Base-by-base conservation (phyloP, 1,284 basidiomycete species). In the Sporisorium iseilematis-ciliati region DNA sequence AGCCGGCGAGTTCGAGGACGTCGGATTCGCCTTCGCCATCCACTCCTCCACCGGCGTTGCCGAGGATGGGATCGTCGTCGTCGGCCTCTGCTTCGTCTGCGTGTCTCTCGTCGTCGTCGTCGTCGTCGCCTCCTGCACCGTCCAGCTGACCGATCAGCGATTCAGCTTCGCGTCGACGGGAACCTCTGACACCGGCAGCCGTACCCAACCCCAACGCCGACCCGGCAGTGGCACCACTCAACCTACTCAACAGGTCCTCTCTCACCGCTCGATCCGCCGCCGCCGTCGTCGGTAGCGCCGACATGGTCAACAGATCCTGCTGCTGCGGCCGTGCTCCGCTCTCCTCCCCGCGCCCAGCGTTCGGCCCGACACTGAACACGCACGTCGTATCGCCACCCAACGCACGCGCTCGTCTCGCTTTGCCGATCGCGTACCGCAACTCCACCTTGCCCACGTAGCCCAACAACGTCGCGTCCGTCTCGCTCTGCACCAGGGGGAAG, bases 361-460 rank as follows among this genome's bases (percentile, higher is more conserved):
- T 65, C 16, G 62, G 65, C 12, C 65, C 64, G 11, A 71, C 57
- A 20, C 78, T 77, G 65, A 85, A 85, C 33, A 74, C n/a, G 54
- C 82, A 83, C 23, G 56, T 52, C 7, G 79, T 76, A 8, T 77
- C 70, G 16, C 53, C 48, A 14, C 58, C 49, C 29, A 84, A 59
- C 14, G 66, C 61, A 2, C 75, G 61, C 8, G 66, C 65, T 20
- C 75, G 45, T 12, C 71, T 35, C 8, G 56, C 77, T 88, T 78
- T 83, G 92, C 93, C 92, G 57, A 99, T 88, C 4, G 96, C 93
- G 83, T 92, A 93, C 49, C 90, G 89, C 57, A 99, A 86, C 80
- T 97, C 94, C 7, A 90, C 90, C 67, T 94, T 90, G 25, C 93
- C 92, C 72, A 97, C 93, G 85, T 97, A 96, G 2, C 97, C 97